Percentiles rank a stretch among this genome's conserved stretches.
Conservation (phyloP, 495 filamentous ascomycete genomes). For the Thermochaetoides thermophila region DNA sequence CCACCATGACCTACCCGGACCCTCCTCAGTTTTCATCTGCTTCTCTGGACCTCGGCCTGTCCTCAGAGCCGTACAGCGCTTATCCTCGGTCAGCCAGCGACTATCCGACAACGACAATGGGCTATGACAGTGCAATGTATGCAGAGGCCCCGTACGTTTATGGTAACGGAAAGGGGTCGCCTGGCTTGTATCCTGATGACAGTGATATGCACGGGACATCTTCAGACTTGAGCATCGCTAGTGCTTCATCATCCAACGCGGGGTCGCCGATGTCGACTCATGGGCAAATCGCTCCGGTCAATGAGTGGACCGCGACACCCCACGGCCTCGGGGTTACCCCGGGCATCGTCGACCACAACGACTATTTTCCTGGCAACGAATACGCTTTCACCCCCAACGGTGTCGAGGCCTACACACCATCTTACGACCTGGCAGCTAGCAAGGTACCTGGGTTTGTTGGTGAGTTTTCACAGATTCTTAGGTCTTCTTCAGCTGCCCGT, state of each 20-base stretch:
- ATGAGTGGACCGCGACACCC: conserved; percentile 44
- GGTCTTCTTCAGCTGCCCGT: conserved; percentile 13
- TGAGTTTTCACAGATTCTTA: conserved; percentile 45
- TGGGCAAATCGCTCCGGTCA: conserved; percentile 39
- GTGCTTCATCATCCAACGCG: conserved; percentile 65
- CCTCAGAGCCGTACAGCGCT: conserved; percentile 23
- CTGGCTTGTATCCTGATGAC: conserved; percentile 30
- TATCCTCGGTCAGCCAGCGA: conserved; percentile 27
- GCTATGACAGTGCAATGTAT: conserved; percentile 24
- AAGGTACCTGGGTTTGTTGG: conserved; percentile 51
- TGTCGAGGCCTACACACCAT: conserved; percentile 34
- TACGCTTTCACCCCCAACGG: conserved; percentile 34
- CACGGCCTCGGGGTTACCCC: conserved; percentile 49
- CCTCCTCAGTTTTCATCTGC: conserved; percentile 25
- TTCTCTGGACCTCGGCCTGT: conserved; percentile 27
- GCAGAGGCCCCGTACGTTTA: conserved; percentile 24
- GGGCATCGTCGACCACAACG: conserved; percentile 48
- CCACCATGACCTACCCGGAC: conserved; percentile 30
- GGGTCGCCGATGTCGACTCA: conserved; percentile 64
- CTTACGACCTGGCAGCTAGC: conserved; percentile 43
- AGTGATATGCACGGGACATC: conserved; percentile 28
- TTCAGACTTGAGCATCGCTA: conserved; percentile 57
- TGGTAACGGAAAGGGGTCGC: conserved; percentile 22
- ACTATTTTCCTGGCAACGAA: conserved; percentile 42
- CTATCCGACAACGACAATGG: conserved; percentile 23